Percentiles rank a stretch among this genome's conserved stretches.
phyloP scores from a whole-genome alignment of 1,139 yeast species.

The Lizanozyma gosingica region DNA sequence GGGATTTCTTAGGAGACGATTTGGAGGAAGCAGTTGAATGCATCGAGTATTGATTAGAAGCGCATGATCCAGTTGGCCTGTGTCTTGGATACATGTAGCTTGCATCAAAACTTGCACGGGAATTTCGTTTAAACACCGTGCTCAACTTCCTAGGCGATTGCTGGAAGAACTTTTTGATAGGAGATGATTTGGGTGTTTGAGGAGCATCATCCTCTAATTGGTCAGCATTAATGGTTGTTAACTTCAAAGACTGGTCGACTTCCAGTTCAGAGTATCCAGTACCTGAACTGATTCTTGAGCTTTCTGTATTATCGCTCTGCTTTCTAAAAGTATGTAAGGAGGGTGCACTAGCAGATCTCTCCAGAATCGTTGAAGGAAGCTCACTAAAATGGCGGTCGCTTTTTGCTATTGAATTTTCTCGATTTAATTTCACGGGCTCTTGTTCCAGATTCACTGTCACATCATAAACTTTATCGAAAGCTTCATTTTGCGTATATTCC shows the following conservation, averaged over 20 bases:
- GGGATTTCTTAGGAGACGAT: slow-evolving; percentile 25
- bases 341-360: slow-evolving; percentile 31
- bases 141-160: slow-evolving; percentile 28
- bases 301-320: slow-evolving; percentile 1
- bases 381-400: no score
- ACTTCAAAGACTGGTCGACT: neutral
- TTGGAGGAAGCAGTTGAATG: slow-evolving; percentile 17
- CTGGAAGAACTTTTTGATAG: slow-evolving; percentile 24
- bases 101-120: slow-evolving; percentile 13
- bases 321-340: slow-evolving; percentile 31
- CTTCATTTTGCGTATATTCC: neutral
- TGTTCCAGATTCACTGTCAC: neutral
- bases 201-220: neutral
- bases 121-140: slow-evolving; percentile 17
- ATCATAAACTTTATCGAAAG: neutral
- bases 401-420: no score
- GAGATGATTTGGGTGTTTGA: slow-evolving; percentile 15
- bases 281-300: slow-evolving; percentile 1
- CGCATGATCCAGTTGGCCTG: slow-evolving; percentile 20
- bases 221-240: neutral
- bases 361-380: slow-evolving; percentile 13
- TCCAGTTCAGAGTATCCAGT: neutral
- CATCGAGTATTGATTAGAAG: slow-evolving; percentile 23
- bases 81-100: slow-evolving; percentile 8
- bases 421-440: neutral